Base-by-base conservation (phyloP, 2,329 filamentous ascomycete species). In the Bipolaris oryzae region DNA sequence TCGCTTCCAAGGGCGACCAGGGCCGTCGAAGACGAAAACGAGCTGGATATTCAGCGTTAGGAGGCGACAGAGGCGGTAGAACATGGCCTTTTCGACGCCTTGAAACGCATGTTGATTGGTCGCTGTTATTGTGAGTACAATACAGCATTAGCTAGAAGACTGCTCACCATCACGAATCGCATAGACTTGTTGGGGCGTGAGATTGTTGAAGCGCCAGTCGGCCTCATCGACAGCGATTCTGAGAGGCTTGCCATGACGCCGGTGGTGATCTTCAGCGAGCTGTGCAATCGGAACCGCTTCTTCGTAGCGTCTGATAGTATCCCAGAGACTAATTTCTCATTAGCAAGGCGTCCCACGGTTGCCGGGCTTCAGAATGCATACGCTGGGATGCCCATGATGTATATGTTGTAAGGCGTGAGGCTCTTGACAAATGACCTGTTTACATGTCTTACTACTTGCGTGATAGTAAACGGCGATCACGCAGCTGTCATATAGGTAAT, bases 11-110 rank as follows among this genome's bases (percentile, higher is more conserved):
- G 76, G 74, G 54, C 72, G 79, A 15, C 79, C 76, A 9, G 80
- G 74, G 0, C 84, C 83, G 54, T 86, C 84, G 58, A 84, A 84
- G 3, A 86, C 79, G 53, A 85, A 84, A 6, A 85, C 61, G 1
- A 82, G 74, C 38, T 83, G 77, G 5, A 86, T 80, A 15, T 83
- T 78, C 5, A 82, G 74, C 18, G 77, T 77, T 23, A 83, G 73
- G 1, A 85, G 75, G 4, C 78, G 76, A 46, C 80, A 67, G 57
- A 83, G 70, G 6, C 76, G 73, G 59, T 70, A 77, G 31, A 80
- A 70, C 44, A 79, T 77, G 3, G 62, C 58, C 52, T 78, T 80
- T 57, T 79, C 78, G 11, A 78, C 71, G 3, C 77, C 77, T 57
- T 78, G 78, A 21, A 73, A 77, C 5, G 72, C 74, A 4, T 61